These are phyloP conservation scores for Pythium brachiatum DNA, from an alignment of 352 stramenopile species.

Conservation along the genomic window DNA sequence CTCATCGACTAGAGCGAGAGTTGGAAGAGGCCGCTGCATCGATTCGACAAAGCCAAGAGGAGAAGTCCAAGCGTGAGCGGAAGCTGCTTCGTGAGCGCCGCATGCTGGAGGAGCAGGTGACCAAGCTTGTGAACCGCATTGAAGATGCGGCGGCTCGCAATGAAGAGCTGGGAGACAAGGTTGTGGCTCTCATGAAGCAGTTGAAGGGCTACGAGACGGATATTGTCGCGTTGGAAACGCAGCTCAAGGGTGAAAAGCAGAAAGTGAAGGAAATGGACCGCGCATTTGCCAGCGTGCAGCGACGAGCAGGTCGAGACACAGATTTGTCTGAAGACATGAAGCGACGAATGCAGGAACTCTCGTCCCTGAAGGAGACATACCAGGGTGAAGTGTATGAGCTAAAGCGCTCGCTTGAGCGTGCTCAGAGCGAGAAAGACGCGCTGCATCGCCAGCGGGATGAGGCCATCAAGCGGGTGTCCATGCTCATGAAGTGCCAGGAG, in stretches of 20 bases:
- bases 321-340: slow-evolving; percentile 36
- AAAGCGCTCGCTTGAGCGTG: slow-evolving; percentile 33
- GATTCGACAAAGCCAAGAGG: slow-evolving; percentile 32
- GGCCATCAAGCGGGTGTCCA: slow-evolving; percentile 48
- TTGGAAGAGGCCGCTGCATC: slow-evolving; percentile 29
- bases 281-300: slow-evolving; percentile 18
- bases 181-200: slow-evolving; percentile 51
- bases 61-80: slow-evolving; percentile 44
- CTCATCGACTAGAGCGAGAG: slow-evolving; percentile 20
- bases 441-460: slow-evolving; percentile 55
- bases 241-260: slow-evolving; percentile 66
- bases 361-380: slow-evolving; percentile 52
- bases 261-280: slow-evolving; percentile 41
- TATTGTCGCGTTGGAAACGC: slow-evolving; percentile 49
- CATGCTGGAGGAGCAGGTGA: slow-evolving; percentile 50
- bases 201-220: slow-evolving; percentile 61
- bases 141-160: slow-evolving; percentile 52
- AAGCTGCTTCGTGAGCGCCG: slow-evolving; percentile 60
- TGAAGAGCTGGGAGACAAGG: slow-evolving; percentile 55
- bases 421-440: slow-evolving; percentile 42
- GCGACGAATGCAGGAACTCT: slow-evolving; percentile 36
- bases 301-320: slow-evolving; percentile 15
- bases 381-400: slow-evolving; percentile 52
- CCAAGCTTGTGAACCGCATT: slow-evolving; percentile 50
- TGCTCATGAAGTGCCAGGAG: slow-evolving; percentile 59